Evolutionary conservation across 768 basidiomycete genomes (phyloP).

Genomic region (Pleurotus tuber-regium): DNA sequence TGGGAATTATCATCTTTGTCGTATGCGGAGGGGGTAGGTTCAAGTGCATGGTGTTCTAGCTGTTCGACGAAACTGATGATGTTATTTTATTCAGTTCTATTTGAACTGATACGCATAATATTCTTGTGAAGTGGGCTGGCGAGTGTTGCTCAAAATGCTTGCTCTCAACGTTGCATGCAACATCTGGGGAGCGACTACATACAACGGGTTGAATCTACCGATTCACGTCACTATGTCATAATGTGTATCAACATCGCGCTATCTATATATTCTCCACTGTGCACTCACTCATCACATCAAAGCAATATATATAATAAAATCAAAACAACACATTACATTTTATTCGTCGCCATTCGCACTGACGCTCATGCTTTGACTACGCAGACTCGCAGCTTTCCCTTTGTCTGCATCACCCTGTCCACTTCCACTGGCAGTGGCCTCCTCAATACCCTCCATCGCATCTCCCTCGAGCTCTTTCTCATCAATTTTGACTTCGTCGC

Average conservation of each 20-base stretch:
- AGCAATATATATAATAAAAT: neutral
- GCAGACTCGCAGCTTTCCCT: slow-evolving; percentile 39
- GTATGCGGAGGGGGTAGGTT: slow-evolving; percentile 75
- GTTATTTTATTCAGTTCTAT: slow-evolving; percentile 51
- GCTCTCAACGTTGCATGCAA: neutral
- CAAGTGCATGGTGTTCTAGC: neutral
- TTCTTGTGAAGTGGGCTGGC: slow-evolving; percentile 48
- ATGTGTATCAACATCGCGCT: slow-evolving; percentile 8
- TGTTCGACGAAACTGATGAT: neutral
- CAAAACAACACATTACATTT: slow-evolving; percentile 21
- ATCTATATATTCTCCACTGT: slow-evolving; percentile 4
- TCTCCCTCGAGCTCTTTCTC: slow-evolving; percentile 83
- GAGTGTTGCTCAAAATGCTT: slow-evolving; percentile 2
- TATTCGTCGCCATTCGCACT: slow-evolving; percentile 55
- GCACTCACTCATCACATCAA: neutral
- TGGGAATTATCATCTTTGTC: slow-evolving; percentile 74
- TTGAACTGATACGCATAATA: slow-evolving; percentile 65
- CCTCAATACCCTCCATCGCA: slow-evolving; percentile 74
- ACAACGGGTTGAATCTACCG: too few species aligned
- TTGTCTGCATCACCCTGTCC: slow-evolving; percentile 28
- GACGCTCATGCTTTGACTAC: slow-evolving; percentile 62
- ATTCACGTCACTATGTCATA: slow-evolving; percentile 1
- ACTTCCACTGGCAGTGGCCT: slow-evolving; percentile 25
- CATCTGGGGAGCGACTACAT: slow-evolving; percentile 1
- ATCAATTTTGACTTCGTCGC: slow-evolving; percentile 81